Evolutionary conservation across 2,329 filamentous ascomycete species (phyloP).

Genomic region (Didymella exigua): DNA sequence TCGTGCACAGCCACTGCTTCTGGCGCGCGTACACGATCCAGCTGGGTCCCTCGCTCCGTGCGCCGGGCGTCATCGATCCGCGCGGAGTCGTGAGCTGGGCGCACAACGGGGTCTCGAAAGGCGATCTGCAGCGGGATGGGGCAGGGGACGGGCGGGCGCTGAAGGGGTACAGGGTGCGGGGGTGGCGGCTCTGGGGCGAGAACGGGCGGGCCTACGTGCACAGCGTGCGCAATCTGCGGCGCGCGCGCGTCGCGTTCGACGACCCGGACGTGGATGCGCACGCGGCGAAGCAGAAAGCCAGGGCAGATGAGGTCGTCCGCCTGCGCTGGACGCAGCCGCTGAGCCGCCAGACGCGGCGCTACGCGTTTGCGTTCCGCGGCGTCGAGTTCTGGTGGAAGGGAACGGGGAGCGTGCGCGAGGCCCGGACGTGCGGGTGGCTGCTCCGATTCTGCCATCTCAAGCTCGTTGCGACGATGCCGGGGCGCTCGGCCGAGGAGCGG

Average conservation of each 20-base stretch:
- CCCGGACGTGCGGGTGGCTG: slow-evolving; percentile 27
- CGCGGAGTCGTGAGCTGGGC: slow-evolving; percentile 36
- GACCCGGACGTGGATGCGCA: neutral
- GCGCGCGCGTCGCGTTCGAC: slow-evolving; percentile 3
- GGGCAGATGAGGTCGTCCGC: neutral
- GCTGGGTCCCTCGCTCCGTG: slow-evolving; percentile 25
- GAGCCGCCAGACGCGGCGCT: slow-evolving; percentile 29
- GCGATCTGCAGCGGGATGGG: neutral
- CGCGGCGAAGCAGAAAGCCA: neutral
- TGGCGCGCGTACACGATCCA: slow-evolving; percentile 43
- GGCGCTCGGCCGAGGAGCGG: neutral
- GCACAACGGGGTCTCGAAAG: slow-evolving; percentile 25
- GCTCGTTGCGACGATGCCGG: slow-evolving; percentile 26
- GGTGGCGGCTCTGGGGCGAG: slow-evolving; percentile 42
- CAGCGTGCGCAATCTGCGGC: slow-evolving; percentile 23
- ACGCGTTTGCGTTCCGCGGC: slow-evolving; percentile 34
- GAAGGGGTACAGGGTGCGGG: slow-evolving; percentile 40
- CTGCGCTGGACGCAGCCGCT: neutral
- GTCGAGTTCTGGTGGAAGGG: slow-evolving; percentile 47
- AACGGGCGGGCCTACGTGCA: slow-evolving; percentile 37
- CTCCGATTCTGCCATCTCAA: slow-evolving; percentile 42
- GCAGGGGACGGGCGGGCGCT: slow-evolving; percentile 18
- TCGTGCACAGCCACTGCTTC: slow-evolving; percentile 34
- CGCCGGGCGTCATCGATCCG: slow-evolving; percentile 34
- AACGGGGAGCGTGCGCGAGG: slow-evolving; percentile 35